Base-by-base conservation (phyloP, 306 rosid species). In the Luffa aegyptiaca region DNA sequence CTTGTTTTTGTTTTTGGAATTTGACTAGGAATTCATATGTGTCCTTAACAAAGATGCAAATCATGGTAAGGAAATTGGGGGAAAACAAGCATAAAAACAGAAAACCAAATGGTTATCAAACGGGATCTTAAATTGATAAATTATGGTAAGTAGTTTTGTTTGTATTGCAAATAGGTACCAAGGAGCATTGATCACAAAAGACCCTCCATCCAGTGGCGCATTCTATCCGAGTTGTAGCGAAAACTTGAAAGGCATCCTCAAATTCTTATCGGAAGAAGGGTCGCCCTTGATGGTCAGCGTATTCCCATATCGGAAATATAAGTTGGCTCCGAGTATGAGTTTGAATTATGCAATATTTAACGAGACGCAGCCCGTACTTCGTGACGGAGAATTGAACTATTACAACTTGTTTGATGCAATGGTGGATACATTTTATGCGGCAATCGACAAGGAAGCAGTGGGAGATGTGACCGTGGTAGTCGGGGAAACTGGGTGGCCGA, bases 401-500 rank as follows among this genome's bases (percentile, higher is more conserved):
- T 33, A 8, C 13, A 89, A 82, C 82, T 39, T 87, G 70, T 48
- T 80, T 45, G 89, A 87, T 51, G 86, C 79, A 45, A 84, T 81
- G 68, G 78, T 85, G 8, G 85, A 87, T 61, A 51, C 89, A 0
- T 84, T 87, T 79, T 9, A 80, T 1, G 59, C 65, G 1, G 86
- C 89, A 3, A 84, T 84, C 81, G 85, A 82, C 46, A 45, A 42
- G 21, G 58, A n/a, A 59, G 74, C 45, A 1, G 14, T 26, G 0
- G 11, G 33, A 8, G 9, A 70, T 1, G 86, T 87, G 18, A 1
- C 9, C 0, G 7, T 87, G 42, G 86, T 59, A 10, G 84, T 87
- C 10, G 73, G 85, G 0, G 90, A 85, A 59, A 85, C 72, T 11
- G 89, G 90, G 0, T 87, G 89, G 90, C 89, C 89, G 3, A 79